Percentiles rank a stretch among this genome's conserved stretches.
These are phyloP conservation scores for Bruguiera hainesii DNA, from an alignment of 441 rosid genomes.

Conservation along the genomic window DNA sequence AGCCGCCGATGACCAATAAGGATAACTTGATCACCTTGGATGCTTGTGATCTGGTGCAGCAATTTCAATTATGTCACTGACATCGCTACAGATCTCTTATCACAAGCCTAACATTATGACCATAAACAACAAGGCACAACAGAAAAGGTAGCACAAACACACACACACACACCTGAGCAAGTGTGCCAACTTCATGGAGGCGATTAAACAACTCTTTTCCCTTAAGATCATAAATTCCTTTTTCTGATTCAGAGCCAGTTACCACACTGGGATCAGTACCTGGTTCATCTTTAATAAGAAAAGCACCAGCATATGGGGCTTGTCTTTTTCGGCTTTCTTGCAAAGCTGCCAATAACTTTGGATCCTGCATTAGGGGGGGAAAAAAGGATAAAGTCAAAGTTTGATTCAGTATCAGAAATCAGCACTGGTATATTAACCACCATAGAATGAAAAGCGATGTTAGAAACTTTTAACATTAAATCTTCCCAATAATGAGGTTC, in stretches of 20 bases:
- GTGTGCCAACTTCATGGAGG: slow-evolving; percentile 97
- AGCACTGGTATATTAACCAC: background rate
- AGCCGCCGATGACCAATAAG: slow-evolving; percentile 96
- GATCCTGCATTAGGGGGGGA: slow-evolving; percentile 53
- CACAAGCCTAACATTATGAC: background rate
- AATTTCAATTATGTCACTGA: slow-evolving; percentile 15
- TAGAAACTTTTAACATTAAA: slow-evolving; percentile 1
- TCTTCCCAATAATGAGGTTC: background rate
- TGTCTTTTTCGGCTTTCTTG: slow-evolving; percentile 88
- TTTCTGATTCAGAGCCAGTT: slow-evolving; percentile 68
- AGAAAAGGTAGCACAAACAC: slow-evolving; percentile 14
- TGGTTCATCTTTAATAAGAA: slow-evolving; percentile 88
- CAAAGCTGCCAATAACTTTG: slow-evolving; percentile 84
- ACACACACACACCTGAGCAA: slow-evolving; percentile 67
- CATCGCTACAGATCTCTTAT: background rate
- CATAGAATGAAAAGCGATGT: background rate
- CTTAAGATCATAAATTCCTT: slow-evolving; percentile 62
- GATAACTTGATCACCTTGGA: slow-evolving; percentile 91
- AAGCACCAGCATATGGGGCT: slow-evolving; percentile 97
- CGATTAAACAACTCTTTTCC: slow-evolving; percentile 83
- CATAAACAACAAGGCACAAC: background rate
- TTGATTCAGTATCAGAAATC: background rate
- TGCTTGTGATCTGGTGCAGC: slow-evolving; percentile 71
- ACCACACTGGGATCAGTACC: slow-evolving; percentile 56
- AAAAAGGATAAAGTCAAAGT: slow-evolving; percentile 1